Evolutionary conservation across 2,329 filamentous ascomycete species (phyloP).

Genomic region (Verticillium zaregamsianum): DNA sequence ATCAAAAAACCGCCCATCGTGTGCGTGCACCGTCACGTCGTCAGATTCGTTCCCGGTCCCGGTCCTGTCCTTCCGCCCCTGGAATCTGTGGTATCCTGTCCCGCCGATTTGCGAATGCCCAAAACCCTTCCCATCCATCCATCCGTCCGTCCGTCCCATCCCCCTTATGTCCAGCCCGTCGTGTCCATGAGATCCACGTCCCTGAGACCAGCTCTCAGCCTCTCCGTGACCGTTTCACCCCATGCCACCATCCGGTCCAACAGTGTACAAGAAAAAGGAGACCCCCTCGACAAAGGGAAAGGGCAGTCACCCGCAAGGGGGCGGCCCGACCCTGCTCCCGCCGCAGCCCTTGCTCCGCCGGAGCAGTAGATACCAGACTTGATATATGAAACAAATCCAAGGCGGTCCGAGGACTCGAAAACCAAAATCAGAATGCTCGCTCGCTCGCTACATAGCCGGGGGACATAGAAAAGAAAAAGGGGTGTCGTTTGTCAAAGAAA

Average conservation of each 20-base stretch:
- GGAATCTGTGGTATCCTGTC: background rate
- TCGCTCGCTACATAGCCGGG: conserved; percentile 27
- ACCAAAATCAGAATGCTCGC: conserved; percentile 13
- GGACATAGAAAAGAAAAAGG: conserved; percentile 27
- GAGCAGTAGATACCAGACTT: conserved; percentile 16
- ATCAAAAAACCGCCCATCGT: background rate
- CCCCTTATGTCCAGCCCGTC: background rate
- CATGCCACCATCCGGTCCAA: background rate
- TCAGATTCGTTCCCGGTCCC: background rate
- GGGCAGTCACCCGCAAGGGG: background rate
- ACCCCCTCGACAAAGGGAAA: background rate
- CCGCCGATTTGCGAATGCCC: background rate
- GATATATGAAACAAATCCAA: conserved; percentile 9
- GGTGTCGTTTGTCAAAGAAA: conserved; percentile 7
- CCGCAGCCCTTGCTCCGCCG: conserved; percentile 2
- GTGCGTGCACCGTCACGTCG: background rate
- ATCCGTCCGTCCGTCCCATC: background rate
- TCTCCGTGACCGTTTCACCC: background rate
- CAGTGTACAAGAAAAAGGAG: conserved; percentile 6
- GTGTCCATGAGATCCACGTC: background rate
- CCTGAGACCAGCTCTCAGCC: background rate
- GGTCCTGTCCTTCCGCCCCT: background rate
- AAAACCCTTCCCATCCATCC: background rate
- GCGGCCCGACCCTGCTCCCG: conserved; percentile 3
- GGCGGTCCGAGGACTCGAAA: conserved; percentile 5